Percentiles rank a stretch among this genome's conserved stretches.
Conservation (phyloP, 371 early-diverging fungal species). For the Parasitella parasitica region DNA sequence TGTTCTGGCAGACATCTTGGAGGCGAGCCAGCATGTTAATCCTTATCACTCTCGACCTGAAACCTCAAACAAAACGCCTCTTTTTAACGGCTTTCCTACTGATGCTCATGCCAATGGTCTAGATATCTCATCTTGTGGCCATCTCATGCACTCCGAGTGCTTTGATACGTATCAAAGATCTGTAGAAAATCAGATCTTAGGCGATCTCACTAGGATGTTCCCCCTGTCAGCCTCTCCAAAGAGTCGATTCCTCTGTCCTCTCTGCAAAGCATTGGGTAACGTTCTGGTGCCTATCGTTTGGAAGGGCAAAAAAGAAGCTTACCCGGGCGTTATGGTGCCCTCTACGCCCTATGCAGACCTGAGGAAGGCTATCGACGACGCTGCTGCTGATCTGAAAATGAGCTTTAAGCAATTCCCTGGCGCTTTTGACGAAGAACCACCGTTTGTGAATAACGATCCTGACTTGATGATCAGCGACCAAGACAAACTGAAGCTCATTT, state of each 20-base stretch:
- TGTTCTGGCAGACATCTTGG: conserved; percentile 55
- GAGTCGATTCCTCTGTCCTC: conserved; percentile 88
- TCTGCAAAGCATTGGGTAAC: conserved; percentile 95
- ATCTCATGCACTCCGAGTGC: conserved; percentile 92
- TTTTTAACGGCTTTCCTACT: conserved; percentile 52
- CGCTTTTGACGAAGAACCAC: conserved; percentile 13
- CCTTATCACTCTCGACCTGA: conserved; percentile 6
- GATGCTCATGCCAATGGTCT: conserved; percentile 57
- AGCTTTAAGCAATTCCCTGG: conserved; percentile 21
- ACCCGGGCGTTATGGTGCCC: conserved; percentile 51
- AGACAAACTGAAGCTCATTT: conserved; percentile 24
- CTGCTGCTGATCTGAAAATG: conserved; percentile 3
- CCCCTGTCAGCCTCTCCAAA: conserved; percentile 7
- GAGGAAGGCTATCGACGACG: conserved; percentile 10
- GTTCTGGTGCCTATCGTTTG: conserved; percentile 70
- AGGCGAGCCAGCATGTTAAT: conserved; percentile 29
- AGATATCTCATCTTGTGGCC: conserved; percentile 89
- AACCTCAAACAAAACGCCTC: not conserved
- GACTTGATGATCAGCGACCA: conserved; percentile 21
- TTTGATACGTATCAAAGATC: conserved; percentile 81
- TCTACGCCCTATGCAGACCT: conserved; percentile 23
- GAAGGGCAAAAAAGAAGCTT: conserved; percentile 64
- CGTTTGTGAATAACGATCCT: conserved; percentile 21
- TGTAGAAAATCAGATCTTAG: conserved; percentile 45
- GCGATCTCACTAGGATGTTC: conserved; percentile 34